A percentile compares a stretch with the other conserved stretches of the same genome.
Evolutionary conservation across 2,329 filamentous ascomycete species (phyloP).

Genomic region (Botryotinia globosa): DNA sequence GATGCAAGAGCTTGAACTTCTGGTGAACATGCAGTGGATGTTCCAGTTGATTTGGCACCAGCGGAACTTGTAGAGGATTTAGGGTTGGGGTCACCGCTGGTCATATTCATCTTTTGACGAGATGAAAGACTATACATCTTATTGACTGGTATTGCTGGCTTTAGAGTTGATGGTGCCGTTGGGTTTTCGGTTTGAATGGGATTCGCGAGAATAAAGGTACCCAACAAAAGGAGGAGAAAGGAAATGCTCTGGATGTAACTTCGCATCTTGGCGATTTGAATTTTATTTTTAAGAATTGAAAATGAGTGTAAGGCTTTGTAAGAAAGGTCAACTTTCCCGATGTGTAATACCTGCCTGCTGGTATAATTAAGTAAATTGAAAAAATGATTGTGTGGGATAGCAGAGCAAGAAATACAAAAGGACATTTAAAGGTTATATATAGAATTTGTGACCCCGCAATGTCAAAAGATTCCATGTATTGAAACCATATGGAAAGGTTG

Average conservation of each 20-base stretch:
- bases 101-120: neutral
- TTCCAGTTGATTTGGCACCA: constrained; percentile 11
- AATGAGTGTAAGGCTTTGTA: neutral
- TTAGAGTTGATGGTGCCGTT: neutral
- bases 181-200: neutral
- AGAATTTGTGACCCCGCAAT: neutral
- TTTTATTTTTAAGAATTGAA: neutral
- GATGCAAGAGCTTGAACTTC: constrained; percentile 26
- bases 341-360: neutral
- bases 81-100: neutral
- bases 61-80: neutral
- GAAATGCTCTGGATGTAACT: neutral
- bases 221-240: neutral
- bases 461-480: neutral
- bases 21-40: constrained; percentile 21
- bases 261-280: neutral
- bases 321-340: neutral
- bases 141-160: neutral
- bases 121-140: neutral
- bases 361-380: neutral
- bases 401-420: neutral
- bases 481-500: neutral
- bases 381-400: neutral
- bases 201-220: neutral
- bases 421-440: neutral